Conservation (phyloP, 176 grass and related monocot species). For the Ananas comosus region DNA sequence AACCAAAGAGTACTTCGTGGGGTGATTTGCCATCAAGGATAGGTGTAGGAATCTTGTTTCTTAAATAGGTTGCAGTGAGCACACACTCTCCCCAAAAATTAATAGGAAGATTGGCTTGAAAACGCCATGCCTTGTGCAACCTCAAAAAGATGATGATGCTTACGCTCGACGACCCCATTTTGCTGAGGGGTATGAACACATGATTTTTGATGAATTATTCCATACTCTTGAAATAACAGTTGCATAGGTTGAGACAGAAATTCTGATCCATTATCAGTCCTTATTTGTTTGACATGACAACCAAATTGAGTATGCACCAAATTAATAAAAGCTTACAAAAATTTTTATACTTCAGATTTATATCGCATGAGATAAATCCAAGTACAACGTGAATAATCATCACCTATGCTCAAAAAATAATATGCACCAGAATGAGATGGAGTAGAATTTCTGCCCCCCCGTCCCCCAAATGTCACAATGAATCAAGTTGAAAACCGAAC, state of each 20-base stretch:
- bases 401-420: conserved; percentile 14
- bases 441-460: neutral
- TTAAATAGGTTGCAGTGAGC: conserved; percentile 6
- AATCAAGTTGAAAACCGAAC: neutral
- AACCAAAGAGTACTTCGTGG: neutral
- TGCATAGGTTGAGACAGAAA: conserved; percentile 1
- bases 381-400: conserved; percentile 7
- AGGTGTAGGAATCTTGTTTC: neutral
- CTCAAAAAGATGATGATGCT: conserved; percentile 6
- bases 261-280: neutral
- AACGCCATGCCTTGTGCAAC: neutral
- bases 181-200: conserved; percentile 7
- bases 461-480: conserved; percentile 16
- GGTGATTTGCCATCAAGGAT: conserved; percentile 3
- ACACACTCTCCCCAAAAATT: conserved; percentile 18
- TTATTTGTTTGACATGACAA: neutral
- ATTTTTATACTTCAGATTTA: neutral
- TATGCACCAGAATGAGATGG: neutral
- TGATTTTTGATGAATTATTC: neutral
- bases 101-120: neutral
- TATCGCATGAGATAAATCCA: conserved; percentile 12
- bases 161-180: conserved; percentile 5
- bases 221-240: neutral
- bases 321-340: neutral
- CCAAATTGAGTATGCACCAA: conserved; percentile 2